Evolutionary conservation across 1,284 basidiomycete genomes (phyloP).

Genomic region (Cryptococcus deneoformans): DNA sequence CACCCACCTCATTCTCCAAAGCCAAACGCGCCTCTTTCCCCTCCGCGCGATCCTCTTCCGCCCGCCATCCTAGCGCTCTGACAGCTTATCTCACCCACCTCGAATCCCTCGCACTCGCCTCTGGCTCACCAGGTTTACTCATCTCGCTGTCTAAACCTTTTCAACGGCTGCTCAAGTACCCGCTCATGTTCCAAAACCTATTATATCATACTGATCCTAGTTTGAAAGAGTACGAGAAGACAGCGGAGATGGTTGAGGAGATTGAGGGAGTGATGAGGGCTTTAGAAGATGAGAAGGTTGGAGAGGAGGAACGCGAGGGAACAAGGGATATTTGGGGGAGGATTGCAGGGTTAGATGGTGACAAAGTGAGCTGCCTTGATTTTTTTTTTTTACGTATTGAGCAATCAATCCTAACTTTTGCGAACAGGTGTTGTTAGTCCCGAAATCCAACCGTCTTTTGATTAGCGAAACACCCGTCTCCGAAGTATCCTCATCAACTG

Average conservation of each 20-base stretch:
- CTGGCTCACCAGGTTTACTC: constrained; percentile 55
- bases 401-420: constrained; percentile 1
- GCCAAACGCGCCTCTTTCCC: constrained; percentile 65
- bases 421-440: constrained; percentile 63
- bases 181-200: constrained; percentile 95
- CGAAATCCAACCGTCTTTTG: constrained; percentile 83
- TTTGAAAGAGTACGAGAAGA: constrained; percentile 95
- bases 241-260: constrained; percentile 92
- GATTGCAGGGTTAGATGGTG: constrained; percentile 91
- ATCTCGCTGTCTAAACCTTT: constrained; percentile 97
- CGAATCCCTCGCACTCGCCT: not conserved
- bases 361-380: constrained; percentile 52
- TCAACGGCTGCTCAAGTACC: constrained; percentile 94
- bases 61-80: not conserved
- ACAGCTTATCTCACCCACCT: not conserved
- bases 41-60: not conserved
- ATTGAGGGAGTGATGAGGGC: constrained; percentile 92
- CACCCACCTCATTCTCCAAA: constrained; percentile 17
- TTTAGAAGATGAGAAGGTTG: constrained; percentile 97
- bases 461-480: constrained; percentile 64
- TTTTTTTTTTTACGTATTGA: not conserved
- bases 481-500: constrained; percentile 46
- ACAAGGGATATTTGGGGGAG: constrained; percentile 91
- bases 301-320: constrained; percentile 91
- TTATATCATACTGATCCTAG: constrained; percentile 93